phyloP scores from a whole-genome alignment of 257 asterid species.

The Solanum tarapatanum region DNA sequence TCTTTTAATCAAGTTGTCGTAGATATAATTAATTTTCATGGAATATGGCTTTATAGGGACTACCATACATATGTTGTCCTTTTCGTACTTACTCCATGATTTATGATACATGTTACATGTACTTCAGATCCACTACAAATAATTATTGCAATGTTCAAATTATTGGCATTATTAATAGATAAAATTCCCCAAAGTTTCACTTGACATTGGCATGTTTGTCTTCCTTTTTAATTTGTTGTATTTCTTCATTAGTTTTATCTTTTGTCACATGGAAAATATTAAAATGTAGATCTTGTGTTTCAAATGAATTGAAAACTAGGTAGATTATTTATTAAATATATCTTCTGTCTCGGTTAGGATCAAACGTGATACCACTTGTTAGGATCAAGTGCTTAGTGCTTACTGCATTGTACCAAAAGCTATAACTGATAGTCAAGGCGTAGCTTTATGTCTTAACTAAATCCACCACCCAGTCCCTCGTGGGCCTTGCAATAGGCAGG shows the following conservation, averaged over 20 bases:
- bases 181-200: background rate
- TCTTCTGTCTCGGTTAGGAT: too few species aligned
- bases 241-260: background rate
- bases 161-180: too few species aligned
- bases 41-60: background rate
- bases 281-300: background rate
- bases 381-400: too few species aligned
- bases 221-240: background rate
- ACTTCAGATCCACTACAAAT: background rate
- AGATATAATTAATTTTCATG: background rate
- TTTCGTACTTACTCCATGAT: background rate
- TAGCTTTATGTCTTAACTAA: too few species aligned
- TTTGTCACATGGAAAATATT: background rate
- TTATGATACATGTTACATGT: background rate
- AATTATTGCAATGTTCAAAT: too few species aligned
- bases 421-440: too few species aligned
- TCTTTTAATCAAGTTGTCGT: too few species aligned
- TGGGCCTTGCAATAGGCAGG: too few species aligned
- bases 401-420: too few species aligned
- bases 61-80: background rate
- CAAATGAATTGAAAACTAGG: background rate
- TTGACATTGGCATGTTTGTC: background rate
- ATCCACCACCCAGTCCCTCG: too few species aligned
- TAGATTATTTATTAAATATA: background rate
- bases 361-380: too few species aligned